A percentile compares a stretch with the other conserved stretches of the same genome.
Conservation (phyloP, 768 basidiomycete genomes). For the Termitomyces sp. region DNA sequence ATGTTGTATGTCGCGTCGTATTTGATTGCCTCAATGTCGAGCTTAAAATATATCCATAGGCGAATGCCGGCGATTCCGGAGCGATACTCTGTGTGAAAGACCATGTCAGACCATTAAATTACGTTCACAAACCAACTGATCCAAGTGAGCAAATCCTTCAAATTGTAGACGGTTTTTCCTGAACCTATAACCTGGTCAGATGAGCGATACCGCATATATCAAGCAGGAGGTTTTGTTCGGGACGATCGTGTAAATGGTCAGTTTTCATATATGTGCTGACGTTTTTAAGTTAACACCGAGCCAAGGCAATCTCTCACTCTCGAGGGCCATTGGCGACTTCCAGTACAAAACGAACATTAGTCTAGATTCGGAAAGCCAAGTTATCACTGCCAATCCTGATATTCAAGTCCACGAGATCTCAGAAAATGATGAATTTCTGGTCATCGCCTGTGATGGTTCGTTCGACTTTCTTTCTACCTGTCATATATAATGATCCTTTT, state of each 20-base stretch:
- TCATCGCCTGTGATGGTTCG: conserved; percentile 94
- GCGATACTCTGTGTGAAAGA: conserved; percentile 84
- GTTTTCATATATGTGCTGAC: conserved; percentile 12
- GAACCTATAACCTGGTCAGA: conserved; percentile 32
- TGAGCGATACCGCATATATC: conserved; percentile 81
- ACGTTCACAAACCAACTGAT: conserved; percentile 89
- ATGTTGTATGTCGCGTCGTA: conserved; percentile 52
- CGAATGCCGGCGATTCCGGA: conserved; percentile 96
- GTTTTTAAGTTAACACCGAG: not conserved
- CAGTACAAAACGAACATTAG: conserved; percentile 94
- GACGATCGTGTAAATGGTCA: conserved; percentile 94
- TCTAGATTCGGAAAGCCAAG: conserved; percentile 80
- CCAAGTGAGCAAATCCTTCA: conserved; percentile 45
- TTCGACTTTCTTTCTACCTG: not conserved
- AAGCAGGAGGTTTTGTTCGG: conserved; percentile 93
- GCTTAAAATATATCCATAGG: conserved; percentile 42
- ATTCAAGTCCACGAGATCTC: conserved; percentile 75
- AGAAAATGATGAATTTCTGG: conserved; percentile 90
- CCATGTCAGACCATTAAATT: conserved; percentile 80
- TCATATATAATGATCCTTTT: conserved; percentile 6
- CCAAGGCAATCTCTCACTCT: conserved; percentile 90
- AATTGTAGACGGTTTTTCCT: not conserved
- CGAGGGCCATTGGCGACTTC: conserved; percentile 94
- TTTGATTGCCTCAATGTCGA: not conserved
- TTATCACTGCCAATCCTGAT: conserved; percentile 94